phyloP scores from a whole-genome alignment of 2,329 filamentous ascomycete genomes.

The Paracamarosporium sp. region DNA sequence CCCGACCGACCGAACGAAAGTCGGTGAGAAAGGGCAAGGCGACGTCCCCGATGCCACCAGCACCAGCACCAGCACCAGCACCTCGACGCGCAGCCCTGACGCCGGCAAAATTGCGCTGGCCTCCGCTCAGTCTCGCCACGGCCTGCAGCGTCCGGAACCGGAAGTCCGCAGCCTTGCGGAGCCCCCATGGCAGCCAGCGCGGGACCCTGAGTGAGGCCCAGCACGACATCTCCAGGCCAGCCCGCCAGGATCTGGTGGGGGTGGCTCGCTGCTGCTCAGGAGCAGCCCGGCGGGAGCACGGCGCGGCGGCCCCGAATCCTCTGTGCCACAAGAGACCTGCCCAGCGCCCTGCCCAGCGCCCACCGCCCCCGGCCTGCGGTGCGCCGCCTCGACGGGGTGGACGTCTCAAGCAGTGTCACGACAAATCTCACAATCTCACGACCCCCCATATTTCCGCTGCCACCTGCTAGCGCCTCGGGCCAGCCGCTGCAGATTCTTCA shows the following conservation, averaged over 20 bases:
- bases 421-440: not conserved
- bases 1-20: not conserved
- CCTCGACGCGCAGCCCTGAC: too few relatives aligned
- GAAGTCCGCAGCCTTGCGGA: conserved; percentile 25
- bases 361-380: too few relatives aligned
- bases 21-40: not conserved
- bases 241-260: conserved; percentile 24
- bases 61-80: too few relatives aligned
- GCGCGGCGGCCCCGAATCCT: not conserved
- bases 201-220: conserved; percentile 30
- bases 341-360: too few relatives aligned
- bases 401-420: too few relatives aligned
- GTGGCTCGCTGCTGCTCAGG: conserved; percentile 25
- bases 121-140: not conserved
- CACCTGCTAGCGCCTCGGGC: not conserved
- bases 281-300: not conserved
- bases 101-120: too few relatives aligned
- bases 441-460: not conserved
- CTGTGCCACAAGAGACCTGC: not conserved
- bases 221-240: conserved; percentile 23
- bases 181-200: conserved; percentile 20
- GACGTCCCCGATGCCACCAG: too few relatives aligned
- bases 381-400: too few relatives aligned
- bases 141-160: not conserved
- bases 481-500: conserved; percentile 26